Percentiles rank a stretch among this genome's conserved stretches.
These are phyloP conservation scores for Gonapodya prolifera DNA, from an alignment of 192 early-diverging fungal species.

Conservation along the genomic window DNA sequence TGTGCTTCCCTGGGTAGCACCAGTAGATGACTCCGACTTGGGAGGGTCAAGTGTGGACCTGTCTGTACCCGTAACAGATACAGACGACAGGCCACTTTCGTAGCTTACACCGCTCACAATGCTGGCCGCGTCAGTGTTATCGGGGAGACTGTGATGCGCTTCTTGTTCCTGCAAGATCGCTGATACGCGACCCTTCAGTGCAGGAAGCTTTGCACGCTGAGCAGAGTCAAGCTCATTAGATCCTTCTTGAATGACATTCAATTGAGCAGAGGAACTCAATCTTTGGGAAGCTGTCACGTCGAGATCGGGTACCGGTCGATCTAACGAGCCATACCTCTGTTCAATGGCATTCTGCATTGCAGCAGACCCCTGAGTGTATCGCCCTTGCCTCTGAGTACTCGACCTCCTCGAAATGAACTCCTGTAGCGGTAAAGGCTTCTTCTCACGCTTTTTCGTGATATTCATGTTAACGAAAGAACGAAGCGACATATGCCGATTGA, in stretches of 20 bases:
- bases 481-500: neutral
- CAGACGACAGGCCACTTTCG: neutral
- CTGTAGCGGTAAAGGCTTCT: neutral
- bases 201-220: neutral
- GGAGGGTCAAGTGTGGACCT: neutral
- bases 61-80: neutral
- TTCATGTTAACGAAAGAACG: neutral
- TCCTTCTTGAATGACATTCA: neutral
- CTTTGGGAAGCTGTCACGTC: neutral
- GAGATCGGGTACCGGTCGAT: neutral
- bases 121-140: neutral
- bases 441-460: neutral
- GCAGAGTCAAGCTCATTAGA: neutral
- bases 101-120: neutral
- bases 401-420: neutral
- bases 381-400: neutral
- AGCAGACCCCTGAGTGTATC: neutral
- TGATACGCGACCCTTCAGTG: neutral
- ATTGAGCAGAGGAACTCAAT: neutral
- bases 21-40: neutral
- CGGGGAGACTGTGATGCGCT: neutral
- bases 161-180: neutral
- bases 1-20: neutral
- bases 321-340: neutral
- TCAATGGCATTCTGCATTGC: neutral